phyloP scores from a whole-genome alignment of 495 filamentous ascomycete genomes.

The Penicillium verhagenii region DNA sequence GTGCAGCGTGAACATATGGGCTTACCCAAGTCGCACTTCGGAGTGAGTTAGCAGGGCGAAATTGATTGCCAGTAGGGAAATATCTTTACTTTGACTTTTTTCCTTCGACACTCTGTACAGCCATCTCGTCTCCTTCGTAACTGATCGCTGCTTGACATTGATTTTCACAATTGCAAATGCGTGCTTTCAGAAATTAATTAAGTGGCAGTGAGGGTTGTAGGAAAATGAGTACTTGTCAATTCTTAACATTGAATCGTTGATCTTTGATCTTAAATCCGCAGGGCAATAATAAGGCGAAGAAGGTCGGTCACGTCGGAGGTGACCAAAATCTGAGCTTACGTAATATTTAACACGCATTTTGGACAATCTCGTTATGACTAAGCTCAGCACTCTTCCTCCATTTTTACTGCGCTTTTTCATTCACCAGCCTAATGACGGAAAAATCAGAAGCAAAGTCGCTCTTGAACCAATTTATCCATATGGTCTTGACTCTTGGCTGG shows the following conservation, averaged over 20 bases:
- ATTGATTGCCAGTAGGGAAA: background rate
- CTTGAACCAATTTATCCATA: background rate
- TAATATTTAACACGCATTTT: background rate
- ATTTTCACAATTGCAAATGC: background rate
- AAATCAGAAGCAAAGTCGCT: background rate
- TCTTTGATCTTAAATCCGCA: too few species aligned
- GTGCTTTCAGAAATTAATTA: background rate
- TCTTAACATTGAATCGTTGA: too few species aligned
- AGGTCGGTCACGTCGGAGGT: background rate
- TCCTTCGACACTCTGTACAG: constrained; percentile 34
- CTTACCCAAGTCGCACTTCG: constrained; percentile 28
- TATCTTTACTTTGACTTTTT: constrained; percentile 31
- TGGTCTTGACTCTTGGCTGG: background rate
- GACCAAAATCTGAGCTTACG: background rate
- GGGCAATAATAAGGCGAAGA: background rate
- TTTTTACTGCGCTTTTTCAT: background rate
- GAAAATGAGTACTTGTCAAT: too few species aligned
- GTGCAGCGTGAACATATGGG: constrained; percentile 31
- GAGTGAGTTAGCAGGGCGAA: background rate
- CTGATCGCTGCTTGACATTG: background rate
- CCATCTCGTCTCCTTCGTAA: constrained; percentile 28
- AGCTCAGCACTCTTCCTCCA: background rate
- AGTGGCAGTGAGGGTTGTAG: background rate
- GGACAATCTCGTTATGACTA: background rate
- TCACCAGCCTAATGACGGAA: background rate